Conservation (phyloP, 2,329 filamentous ascomycete genomes). For the Truncatella angustata region DNA sequence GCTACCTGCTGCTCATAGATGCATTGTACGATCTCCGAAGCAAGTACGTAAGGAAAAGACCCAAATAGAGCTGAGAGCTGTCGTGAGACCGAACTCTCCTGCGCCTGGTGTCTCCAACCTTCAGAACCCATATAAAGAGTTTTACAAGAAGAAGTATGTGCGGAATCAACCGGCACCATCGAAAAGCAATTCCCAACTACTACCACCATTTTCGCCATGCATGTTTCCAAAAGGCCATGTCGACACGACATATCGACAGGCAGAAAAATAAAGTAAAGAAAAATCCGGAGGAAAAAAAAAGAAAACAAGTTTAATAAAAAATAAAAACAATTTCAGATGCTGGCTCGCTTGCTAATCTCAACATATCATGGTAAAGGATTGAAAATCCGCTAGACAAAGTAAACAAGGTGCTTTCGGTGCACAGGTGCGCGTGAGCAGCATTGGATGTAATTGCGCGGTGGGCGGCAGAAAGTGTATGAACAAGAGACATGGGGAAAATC, state of each 20-base stretch:
- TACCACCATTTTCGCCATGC: constrained; percentile 32
- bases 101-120: constrained; percentile 7
- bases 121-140: constrained; percentile 20
- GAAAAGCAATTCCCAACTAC: constrained; percentile 9
- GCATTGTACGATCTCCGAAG: constrained; percentile 14
- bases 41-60: constrained; percentile 7
- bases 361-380: constrained; percentile 23
- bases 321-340: constrained; percentile 35
- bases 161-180: constrained; percentile 14
- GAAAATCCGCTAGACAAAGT: constrained; percentile 25
- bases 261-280: no score
- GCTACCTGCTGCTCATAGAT: constrained; percentile 17
- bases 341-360: constrained; percentile 35
- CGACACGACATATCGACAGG: constrained; percentile 3
- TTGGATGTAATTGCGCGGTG: constrained; percentile 30
- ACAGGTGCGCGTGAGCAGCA: constrained; percentile 28
- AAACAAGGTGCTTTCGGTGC: constrained; percentile 25
- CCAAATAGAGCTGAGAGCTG: neutral
- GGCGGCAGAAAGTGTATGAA: constrained; percentile 27
- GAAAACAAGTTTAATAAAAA: constrained; percentile 26
- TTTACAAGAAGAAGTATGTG: constrained; percentile 26
- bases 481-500: constrained; percentile 23
- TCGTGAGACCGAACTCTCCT: constrained; percentile 8
- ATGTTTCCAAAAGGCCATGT: constrained; percentile 11
- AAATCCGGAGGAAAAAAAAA: no score